Evolutionary conservation across 2,329 filamentous ascomycete species (phyloP).

Genomic region (Trichocomaceae sp.): DNA sequence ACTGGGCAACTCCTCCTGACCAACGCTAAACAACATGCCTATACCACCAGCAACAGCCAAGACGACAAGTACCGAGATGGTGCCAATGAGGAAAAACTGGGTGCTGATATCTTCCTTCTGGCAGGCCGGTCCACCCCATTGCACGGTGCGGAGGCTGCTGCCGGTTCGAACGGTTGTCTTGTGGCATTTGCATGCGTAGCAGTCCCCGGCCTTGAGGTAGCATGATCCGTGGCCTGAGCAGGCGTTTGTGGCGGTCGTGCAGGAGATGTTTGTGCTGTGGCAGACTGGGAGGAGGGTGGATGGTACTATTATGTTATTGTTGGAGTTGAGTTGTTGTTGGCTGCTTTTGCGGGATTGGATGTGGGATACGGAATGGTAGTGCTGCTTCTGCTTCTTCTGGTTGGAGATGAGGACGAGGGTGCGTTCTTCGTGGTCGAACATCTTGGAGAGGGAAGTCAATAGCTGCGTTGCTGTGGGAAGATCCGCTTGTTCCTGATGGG

Average conservation of each 20-base stretch:
- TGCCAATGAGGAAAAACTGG: conserved; percentile 79
- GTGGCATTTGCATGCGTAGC: conserved; percentile 73
- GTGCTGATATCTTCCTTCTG: conserved; percentile 86
- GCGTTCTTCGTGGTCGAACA: conserved; percentile 8
- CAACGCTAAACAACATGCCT: conserved; percentile 73
- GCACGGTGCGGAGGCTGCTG: conserved; percentile 54
- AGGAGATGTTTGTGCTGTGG: conserved; percentile 64
- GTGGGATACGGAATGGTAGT: neutral
- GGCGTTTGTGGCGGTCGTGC: conserved; percentile 62
- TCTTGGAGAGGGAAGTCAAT: conserved; percentile 39
- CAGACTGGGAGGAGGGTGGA: conserved; percentile 61
- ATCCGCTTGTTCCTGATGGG: conserved; percentile 6
- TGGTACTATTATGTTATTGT: too few relatives aligned
- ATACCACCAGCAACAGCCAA: conserved; percentile 64
- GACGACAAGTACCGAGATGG: conserved; percentile 65
- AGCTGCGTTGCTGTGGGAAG: conserved; percentile 34
- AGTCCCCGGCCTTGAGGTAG: conserved; percentile 60
- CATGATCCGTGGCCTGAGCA: conserved; percentile 82
- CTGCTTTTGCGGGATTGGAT: neutral
- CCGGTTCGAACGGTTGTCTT: conserved; percentile 47
- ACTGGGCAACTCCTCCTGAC: conserved; percentile 79
- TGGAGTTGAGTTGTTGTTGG: conserved; percentile 4
- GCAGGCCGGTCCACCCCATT: conserved; percentile 81
- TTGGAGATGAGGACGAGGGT: conserved; percentile 7
- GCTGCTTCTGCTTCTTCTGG: neutral